Evolutionary conservation across 345 rosid genomes (phyloP).

Genomic region (Hibiscus tridactylites): DNA sequence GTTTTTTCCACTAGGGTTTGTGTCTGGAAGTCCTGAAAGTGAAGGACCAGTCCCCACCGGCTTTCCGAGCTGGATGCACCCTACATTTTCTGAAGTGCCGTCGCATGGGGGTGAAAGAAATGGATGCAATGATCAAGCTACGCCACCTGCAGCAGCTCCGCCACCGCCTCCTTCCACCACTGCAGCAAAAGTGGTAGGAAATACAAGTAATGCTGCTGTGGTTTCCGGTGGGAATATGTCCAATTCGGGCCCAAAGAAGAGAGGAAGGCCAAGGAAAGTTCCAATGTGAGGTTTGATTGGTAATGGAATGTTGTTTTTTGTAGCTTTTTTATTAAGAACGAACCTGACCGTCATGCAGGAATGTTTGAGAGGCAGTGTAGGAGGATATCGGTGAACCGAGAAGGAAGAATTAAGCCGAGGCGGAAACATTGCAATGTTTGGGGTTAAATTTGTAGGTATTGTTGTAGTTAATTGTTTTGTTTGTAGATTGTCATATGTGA

Average conservation of each 20-base stretch:
- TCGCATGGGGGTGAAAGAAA: background rate
- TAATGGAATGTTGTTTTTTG: background rate
- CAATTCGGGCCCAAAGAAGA: constrained; percentile 28
- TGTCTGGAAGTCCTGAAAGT: background rate
- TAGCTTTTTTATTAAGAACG: background rate
- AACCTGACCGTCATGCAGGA: background rate
- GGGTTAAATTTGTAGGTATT: constrained; percentile 8
- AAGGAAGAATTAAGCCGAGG: background rate
- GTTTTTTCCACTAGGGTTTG: background rate
- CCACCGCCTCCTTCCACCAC: background rate
- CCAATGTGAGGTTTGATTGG: constrained; percentile 4
- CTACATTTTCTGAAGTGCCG: background rate
- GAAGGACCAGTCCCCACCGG: background rate
- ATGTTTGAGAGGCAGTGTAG: background rate
- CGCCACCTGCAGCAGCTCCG: background rate
- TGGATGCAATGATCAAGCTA: background rate
- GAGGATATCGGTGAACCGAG: background rate
- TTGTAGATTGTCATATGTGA: constrained; percentile 8
- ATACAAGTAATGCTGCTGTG: background rate
- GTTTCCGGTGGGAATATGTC: background rate
- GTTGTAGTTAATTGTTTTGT: background rate
- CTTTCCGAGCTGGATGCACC: background rate
- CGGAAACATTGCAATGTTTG: background rate
- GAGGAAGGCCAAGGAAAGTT: constrained; percentile 84
- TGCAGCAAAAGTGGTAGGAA: background rate